Evolutionary conservation across 345 rosid species (phyloP), one percentile per base, ranked within the genome.

Genomic region (Eucalyptus marginata): DNA sequence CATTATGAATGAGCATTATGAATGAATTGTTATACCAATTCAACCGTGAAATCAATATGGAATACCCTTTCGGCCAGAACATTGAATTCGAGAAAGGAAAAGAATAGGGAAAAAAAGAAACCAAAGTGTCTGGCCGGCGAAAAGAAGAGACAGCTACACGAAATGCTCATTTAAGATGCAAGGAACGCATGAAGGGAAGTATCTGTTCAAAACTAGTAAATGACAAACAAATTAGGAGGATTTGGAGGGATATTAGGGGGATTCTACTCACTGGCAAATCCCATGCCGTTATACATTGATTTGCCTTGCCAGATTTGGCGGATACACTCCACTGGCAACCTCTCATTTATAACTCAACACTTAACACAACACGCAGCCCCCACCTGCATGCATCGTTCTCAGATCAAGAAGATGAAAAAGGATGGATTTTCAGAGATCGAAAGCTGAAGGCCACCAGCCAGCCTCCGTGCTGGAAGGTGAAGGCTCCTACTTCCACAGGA

Each of bases 381-480:
- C 44, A 62, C 33, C 31, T 8, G 14, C 68, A 3, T 6, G 31
- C 68, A 62, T 62, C 68, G 29, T 6, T 29, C 68, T 29, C 68
- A 62, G 68, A 62, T 62, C 68, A 29, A 40, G 31, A 62, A 66
- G n/a, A 62, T 16, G 31, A 56, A 3, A 36, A 46, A 47, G 11
- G 27, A 68, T 31, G 31, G 80, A 16, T 25, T 4, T 10, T 40
- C 47, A 16, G n/a, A 24, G 18, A 29, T 86, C 56, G 22, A 52
- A 59, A 29, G 50, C 25, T 64, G 50, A 80, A 24, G 86, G 15
- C 56, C 68, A 83, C 31, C 92, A 88, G 83, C 91, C 80, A 62
- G 90, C 90, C 56, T 91, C 95, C 9, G 54, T 92, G 44, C 91
- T 93, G 80, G 89, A 90, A 89, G 92, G 91, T 31, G 93, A 94